These are phyloP conservation scores for Trypanosoma cruzi DNA, from an alignment of 208 protist genomes.

Conservation along the genomic window DNA sequence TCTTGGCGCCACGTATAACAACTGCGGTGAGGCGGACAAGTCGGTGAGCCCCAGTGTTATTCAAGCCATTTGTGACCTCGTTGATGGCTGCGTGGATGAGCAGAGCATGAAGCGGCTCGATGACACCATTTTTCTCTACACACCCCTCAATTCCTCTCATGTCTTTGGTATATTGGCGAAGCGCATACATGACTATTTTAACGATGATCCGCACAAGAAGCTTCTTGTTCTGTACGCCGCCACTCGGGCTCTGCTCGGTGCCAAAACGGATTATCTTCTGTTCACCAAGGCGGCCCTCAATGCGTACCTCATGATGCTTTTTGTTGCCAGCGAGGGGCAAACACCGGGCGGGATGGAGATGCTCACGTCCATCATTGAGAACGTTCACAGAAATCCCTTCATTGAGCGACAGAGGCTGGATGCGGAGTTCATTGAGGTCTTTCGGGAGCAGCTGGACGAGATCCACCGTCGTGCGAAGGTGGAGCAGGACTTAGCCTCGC, in stretches of 20 bases:
- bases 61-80: slow-evolving; percentile 62
- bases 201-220: slow-evolving; percentile 83
- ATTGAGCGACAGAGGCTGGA: slow-evolving; percentile 61
- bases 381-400: slow-evolving; percentile 61
- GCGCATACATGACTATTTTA: slow-evolving; percentile 73
- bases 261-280: slow-evolving; percentile 36
- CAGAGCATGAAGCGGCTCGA: slow-evolving; percentile 52
- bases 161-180: slow-evolving; percentile 83
- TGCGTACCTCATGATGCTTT: slow-evolving; percentile 81
- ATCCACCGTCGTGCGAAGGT: slow-evolving; percentile 64
- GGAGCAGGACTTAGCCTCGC: slow-evolving; percentile 69
- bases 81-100: slow-evolving; percentile 76
- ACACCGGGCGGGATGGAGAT: slow-evolving; percentile 69
- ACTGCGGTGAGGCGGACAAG: slow-evolving; percentile 52
- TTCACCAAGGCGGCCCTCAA: slow-evolving; percentile 69
- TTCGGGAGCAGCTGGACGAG: slow-evolving; percentile 64
- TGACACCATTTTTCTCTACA: slow-evolving; percentile 60
- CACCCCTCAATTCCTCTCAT: slow-evolving; percentile 67
- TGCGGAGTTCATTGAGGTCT: slow-evolving; percentile 53
- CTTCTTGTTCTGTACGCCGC: slow-evolving; percentile 77
- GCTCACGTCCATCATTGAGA: slow-evolving; percentile 71
- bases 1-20: slow-evolving; percentile 72
- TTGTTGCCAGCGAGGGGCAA: slow-evolving; percentile 68
- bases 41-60: slow-evolving; percentile 74
- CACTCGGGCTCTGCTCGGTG: slow-evolving; percentile 71